phyloP scores from a whole-genome alignment of 345 rosid species.

The Camelina sativa region DNA sequence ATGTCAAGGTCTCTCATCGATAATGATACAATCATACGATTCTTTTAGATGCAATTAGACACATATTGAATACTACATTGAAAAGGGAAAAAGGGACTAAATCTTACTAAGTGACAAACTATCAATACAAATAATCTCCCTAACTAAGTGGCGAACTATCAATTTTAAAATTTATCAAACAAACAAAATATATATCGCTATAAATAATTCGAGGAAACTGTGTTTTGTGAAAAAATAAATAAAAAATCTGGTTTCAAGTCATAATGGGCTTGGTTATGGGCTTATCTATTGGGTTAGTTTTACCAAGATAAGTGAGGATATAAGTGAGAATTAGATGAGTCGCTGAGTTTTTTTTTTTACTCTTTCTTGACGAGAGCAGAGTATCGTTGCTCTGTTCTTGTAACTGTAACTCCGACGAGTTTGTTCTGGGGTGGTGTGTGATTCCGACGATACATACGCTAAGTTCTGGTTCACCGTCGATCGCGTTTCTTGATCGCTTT shows the following conservation, averaged over 20 bases:
- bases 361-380: background rate
- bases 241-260: background rate
- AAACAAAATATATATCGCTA: too few species aligned
- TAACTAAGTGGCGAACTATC: too few species aligned
- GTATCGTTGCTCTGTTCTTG: background rate
- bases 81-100: background rate
- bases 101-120: background rate
- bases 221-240: too few species aligned
- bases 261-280: background rate
- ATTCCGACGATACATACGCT: background rate
- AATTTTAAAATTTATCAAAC: too few species aligned
- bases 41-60: background rate
- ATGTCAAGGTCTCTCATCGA: background rate
- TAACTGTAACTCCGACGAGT: background rate
- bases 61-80: background rate
- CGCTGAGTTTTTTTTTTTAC: background rate
- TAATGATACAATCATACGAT: background rate
- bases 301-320: background rate
- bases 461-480: background rate
- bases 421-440: background rate
- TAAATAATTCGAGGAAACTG: too few species aligned
- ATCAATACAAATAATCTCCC: background rate
- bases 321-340: background rate
- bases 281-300: background rate
- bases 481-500: background rate